A percentile compares a stretch with the other conserved stretches of the same genome.
These are phyloP conservation scores for Kodamaea kaohsiungensis DNA, from an alignment of 805 yeast species.

Conservation along the genomic window DNA sequence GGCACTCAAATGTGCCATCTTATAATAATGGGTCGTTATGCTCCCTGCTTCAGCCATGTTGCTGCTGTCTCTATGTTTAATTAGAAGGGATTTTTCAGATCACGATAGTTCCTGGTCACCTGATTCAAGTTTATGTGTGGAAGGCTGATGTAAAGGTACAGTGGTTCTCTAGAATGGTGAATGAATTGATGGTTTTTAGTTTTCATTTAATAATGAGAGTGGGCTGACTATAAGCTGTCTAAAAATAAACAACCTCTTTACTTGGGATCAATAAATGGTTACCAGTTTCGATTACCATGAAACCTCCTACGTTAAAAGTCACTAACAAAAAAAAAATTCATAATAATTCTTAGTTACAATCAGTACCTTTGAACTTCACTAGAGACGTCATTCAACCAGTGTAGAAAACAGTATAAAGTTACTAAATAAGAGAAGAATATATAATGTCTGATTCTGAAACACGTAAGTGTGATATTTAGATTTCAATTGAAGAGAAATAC, in stretches of 20 bases:
- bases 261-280: no score
- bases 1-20: conserved; percentile 36
- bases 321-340: background rate
- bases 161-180: no score
- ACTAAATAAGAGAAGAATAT: background rate
- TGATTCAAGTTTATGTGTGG: background rate
- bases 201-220: no score
- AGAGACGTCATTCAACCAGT: background rate
- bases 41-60: conserved; percentile 21
- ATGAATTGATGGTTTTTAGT: no score
- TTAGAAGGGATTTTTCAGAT: background rate
- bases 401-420: background rate
- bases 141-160: background rate
- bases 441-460: conserved; percentile 7
- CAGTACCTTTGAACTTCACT: background rate
- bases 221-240: no score
- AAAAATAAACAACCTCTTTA: no score
- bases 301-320: background rate
- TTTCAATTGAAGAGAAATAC: background rate
- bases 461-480: background rate
- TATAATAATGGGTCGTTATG: conserved; percentile 40
- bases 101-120: background rate
- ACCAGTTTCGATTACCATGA: no score
- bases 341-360: background rate
- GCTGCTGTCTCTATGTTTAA: background rate